These are phyloP conservation scores for Aristolochia contorta DNA, from an alignment of 164 flowering plant species.

Conservation along the genomic window DNA sequence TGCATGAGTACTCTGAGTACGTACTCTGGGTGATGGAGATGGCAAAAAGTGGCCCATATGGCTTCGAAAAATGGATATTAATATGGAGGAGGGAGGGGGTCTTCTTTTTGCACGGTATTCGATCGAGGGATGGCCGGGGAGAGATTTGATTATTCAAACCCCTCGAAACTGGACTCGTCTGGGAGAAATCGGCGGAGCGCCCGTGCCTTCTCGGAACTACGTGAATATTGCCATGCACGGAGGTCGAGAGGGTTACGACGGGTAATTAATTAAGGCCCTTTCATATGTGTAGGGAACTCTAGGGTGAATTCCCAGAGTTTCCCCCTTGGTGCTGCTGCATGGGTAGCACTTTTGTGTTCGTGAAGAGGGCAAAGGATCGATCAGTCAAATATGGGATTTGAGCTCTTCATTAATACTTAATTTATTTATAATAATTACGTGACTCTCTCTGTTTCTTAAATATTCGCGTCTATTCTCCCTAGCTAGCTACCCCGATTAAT, in stretches of 20 bases:
- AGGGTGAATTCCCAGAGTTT: neutral
- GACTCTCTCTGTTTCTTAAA: constrained; percentile 3
- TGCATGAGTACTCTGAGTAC: too few species aligned
- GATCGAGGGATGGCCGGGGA: neutral
- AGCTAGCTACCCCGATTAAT: neutral
- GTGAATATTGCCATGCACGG: constrained; percentile 24
- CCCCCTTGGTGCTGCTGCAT: neutral
- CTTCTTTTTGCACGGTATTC: constrained; percentile 7
- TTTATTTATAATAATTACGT: too few species aligned
- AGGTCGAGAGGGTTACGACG: constrained; percentile 9
- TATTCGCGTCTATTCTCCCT: neutral
- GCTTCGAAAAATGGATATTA: too few species aligned
- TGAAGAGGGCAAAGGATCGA: neutral
- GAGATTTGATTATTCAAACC: constrained; percentile 7
- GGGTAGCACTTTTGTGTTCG: neutral
- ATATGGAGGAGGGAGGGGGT: too few species aligned
- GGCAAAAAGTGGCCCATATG: too few species aligned
- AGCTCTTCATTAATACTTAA: neutral
- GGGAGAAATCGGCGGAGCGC: constrained; percentile 73
- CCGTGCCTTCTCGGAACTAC: constrained; percentile 60
- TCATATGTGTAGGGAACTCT: neutral
- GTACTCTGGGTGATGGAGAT: too few species aligned
- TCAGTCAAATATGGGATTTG: neutral
- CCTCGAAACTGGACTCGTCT: constrained; percentile 31
- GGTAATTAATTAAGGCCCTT: neutral